Conservation (phyloP, 1,284 basidiomycete genomes). For the Amylostereum areolatum region DNA sequence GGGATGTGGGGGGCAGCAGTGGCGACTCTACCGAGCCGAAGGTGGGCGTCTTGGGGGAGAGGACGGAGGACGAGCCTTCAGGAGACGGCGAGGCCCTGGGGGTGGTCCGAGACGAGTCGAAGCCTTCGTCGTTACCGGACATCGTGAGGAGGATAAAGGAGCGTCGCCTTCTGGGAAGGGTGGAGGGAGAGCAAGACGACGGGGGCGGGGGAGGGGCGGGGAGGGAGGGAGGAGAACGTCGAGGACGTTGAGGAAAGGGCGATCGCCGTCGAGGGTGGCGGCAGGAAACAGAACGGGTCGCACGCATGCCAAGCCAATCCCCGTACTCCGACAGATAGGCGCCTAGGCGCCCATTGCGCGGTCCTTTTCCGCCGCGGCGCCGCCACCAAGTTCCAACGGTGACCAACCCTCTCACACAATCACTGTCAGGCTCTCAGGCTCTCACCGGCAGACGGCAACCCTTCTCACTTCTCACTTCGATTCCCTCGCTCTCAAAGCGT, state of each 20-base stretch:
- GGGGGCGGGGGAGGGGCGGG: background rate
- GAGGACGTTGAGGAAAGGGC: conserved; percentile 2
- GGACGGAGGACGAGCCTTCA: conserved; percentile 1
- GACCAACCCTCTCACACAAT: too few relatives aligned
- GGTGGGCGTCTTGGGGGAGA: conserved; percentile 15
- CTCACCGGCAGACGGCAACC: too few relatives aligned
- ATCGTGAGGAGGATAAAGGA: background rate
- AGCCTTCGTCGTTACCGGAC: conserved; percentile 4
- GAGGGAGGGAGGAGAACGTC: background rate
- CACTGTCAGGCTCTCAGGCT: too few relatives aligned
- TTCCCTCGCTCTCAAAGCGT: too few relatives aligned
- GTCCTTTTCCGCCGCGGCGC: too few relatives aligned
- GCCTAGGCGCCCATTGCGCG: too few relatives aligned
- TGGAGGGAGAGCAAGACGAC: background rate
- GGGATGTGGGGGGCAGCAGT: conserved; percentile 17
- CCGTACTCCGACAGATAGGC: too few relatives aligned
- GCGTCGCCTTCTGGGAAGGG: background rate
- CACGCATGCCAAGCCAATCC: too few relatives aligned
- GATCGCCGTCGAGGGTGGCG: conserved; percentile 1
- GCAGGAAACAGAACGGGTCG: too few relatives aligned
- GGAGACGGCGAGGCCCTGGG: conserved; percentile 4
- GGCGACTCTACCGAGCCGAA: conserved; percentile 19
- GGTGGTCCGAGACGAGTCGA: conserved; percentile 5
- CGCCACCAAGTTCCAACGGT: too few relatives aligned
- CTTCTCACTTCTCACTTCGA: too few relatives aligned